Evolutionary conservation across 225 moss, liverwort and hornwort genomes (phyloP).

Genomic region (Climacium dendroides): DNA sequence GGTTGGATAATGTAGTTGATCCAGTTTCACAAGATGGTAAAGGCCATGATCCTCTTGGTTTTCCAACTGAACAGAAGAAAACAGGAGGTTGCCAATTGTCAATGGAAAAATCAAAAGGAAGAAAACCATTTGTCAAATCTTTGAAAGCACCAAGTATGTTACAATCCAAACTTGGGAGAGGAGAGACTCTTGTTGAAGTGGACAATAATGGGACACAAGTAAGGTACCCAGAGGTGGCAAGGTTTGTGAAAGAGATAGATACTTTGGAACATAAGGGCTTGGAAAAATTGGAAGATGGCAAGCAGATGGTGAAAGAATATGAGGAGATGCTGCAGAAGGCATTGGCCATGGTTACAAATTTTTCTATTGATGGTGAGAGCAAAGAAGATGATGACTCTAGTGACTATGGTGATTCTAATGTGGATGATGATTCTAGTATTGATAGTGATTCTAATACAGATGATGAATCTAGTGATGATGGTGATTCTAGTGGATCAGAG

Average conservation of each 20-base stretch:
- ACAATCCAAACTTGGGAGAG: background rate
- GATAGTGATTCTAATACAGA: background rate
- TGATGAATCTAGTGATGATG: no score
- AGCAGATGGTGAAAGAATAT: no score
- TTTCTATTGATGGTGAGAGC: background rate
- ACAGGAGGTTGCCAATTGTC: background rate
- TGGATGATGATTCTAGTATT: background rate
- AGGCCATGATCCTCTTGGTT: no score
- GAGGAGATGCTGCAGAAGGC: background rate
- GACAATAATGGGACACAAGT: background rate
- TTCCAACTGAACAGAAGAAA: background rate
- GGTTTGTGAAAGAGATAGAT: background rate
- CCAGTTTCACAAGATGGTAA: background rate
- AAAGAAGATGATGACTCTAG: background rate
- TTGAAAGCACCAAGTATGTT: no score
- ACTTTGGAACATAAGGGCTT: conserved; percentile 10
- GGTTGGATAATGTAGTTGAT: conserved; percentile 2
- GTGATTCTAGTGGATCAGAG: background rate
- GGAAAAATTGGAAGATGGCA: background rate
- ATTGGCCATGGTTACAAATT: background rate
- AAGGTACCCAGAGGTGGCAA: background rate
- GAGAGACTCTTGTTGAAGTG: background rate
- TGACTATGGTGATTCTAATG: background rate
- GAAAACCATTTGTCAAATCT: background rate
- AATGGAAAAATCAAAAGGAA: conserved; percentile 2